Evolutionary conservation across 1,284 basidiomycete genomes (phyloP).

Genomic region (Abortiporus biennis): DNA sequence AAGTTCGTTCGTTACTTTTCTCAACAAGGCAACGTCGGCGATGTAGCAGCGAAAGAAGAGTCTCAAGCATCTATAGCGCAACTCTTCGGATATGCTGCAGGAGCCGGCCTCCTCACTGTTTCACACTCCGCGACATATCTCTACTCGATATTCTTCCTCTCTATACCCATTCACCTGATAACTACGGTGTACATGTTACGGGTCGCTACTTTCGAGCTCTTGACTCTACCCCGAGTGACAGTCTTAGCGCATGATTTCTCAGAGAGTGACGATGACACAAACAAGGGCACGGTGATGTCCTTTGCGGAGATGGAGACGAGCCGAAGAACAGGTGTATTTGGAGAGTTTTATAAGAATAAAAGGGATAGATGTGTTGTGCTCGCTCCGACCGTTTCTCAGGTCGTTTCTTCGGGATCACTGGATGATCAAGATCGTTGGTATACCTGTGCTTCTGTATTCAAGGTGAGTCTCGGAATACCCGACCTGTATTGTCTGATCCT

Average conservation of each 20-base stretch:
- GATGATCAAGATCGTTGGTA: slow-evolving; percentile 18
- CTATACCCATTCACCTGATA: slow-evolving; percentile 20
- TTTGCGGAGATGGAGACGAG: slow-evolving; percentile 18
- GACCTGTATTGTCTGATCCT: too few relatives aligned
- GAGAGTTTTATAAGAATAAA: slow-evolving; percentile 24
- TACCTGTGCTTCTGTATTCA: slow-evolving; percentile 18
- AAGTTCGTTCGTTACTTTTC: slow-evolving; percentile 28
- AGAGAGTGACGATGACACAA: slow-evolving; percentile 4
- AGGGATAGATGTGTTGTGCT: slow-evolving; percentile 17
- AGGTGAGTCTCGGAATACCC: slow-evolving; percentile 18
- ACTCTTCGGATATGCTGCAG: slow-evolving; percentile 23
- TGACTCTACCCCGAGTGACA: slow-evolving; percentile 22
- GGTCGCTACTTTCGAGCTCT: slow-evolving; percentile 24
- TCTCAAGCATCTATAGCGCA: slow-evolving; percentile 26
- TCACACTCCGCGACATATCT: slow-evolving; percentile 25
- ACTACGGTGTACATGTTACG: slow-evolving; percentile 24
- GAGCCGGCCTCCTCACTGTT: slow-evolving; percentile 22
- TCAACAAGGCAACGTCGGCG: slow-evolving; percentile 24
- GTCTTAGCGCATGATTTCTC: slow-evolving; percentile 19
- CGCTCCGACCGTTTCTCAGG: slow-evolving; percentile 20
- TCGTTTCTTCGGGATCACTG: slow-evolving; percentile 17
- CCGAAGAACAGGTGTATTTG: slow-evolving; percentile 20
- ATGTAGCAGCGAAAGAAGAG: slow-evolving; percentile 27
- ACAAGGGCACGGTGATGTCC: slow-evolving; percentile 10
- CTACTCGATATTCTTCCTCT: slow-evolving; percentile 22